phyloP scores from a whole-genome alignment of 495 filamentous ascomycete genomes.

The Thermothielavioides terrestris region DNA sequence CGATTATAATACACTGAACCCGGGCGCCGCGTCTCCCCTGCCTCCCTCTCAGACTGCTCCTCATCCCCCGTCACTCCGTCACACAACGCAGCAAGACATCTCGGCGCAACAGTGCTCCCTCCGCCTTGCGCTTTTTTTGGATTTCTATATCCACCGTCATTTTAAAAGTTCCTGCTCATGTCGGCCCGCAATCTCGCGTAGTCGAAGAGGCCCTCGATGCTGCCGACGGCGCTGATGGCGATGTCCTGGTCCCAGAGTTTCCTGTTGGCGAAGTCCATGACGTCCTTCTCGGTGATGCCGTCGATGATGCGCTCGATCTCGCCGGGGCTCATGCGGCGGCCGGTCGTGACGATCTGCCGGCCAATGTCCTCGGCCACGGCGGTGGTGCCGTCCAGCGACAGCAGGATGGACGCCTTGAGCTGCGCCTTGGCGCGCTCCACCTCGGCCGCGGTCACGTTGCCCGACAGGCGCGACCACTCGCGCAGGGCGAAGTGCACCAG shows the following conservation, averaged over 20 bases:
- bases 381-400: constrained; percentile 94
- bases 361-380: constrained; percentile 97
- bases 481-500: constrained; percentile 96
- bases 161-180: constrained; percentile 71
- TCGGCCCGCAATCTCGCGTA: constrained; percentile 83
- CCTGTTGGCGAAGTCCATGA: constrained; percentile 84
- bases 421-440: constrained; percentile 98
- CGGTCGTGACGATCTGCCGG: constrained; percentile 95
- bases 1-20: constrained; percentile 33
- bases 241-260: constrained; percentile 97
- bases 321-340: constrained; percentile 77
- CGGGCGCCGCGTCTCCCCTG: constrained; percentile 9
- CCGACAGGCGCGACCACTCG: constrained; percentile 90
- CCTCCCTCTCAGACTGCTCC: not conserved
- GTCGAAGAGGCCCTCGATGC: constrained; percentile 83
- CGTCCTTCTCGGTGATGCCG: constrained; percentile 87
- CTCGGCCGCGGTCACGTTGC: constrained; percentile 78
- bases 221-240: constrained; percentile 83
- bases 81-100: too few species aligned
- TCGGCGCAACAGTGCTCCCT: not conserved
- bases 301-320: constrained; percentile 91
- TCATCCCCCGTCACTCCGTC: too few species aligned
- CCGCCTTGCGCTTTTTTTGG: not conserved
- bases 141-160: not conserved
- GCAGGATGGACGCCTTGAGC: constrained; percentile 94